Conservation (phyloP, 352 stramenopile genomes). For the Phytopythium kandeliae region DNA sequence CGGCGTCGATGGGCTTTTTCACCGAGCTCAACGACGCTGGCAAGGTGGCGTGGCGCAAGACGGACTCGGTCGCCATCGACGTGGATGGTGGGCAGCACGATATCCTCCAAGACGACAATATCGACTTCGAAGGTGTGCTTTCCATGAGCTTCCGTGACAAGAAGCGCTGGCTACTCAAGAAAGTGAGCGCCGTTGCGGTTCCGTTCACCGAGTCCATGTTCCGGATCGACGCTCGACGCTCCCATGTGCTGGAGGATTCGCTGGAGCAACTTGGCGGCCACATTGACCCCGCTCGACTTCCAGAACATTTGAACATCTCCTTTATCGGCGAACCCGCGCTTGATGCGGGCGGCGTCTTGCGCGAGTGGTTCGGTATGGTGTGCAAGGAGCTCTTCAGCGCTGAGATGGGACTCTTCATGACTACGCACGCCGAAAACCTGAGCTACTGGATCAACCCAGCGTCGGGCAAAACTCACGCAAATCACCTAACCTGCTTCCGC, state of each 20-base stretch:
- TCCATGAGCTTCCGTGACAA: conserved; percentile 68
- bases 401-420: conserved; percentile 58
- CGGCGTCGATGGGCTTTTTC: conserved; percentile 63
- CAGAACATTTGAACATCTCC: conserved; percentile 68
- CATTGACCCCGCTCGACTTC: conserved; percentile 6
- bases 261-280: conserved; percentile 38
- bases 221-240: conserved; percentile 49
- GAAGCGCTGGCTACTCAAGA: conserved; percentile 74
- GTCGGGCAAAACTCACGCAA: conserved; percentile 30
- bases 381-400: conserved; percentile 74
- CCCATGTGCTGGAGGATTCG: conserved; percentile 61
- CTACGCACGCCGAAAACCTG: conserved; percentile 68
- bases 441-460: conserved; percentile 83
- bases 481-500: conserved; percentile 93
- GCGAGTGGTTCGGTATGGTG: conserved; percentile 78
- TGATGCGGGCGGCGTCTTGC: conserved; percentile 69
- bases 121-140: conserved; percentile 67
- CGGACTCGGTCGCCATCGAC: conserved; percentile 37
- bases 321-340: conserved; percentile 68
- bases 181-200: conserved; percentile 43
- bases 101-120: conserved; percentile 14
- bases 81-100: conserved; percentile 25
- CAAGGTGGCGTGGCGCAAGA: conserved; percentile 41
- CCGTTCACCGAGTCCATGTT: conserved; percentile 60
- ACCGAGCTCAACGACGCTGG: conserved; percentile 45